phyloP scores from a whole-genome alignment of 1,284 basidiomycete genomes.

The Boletus smithii region DNA sequence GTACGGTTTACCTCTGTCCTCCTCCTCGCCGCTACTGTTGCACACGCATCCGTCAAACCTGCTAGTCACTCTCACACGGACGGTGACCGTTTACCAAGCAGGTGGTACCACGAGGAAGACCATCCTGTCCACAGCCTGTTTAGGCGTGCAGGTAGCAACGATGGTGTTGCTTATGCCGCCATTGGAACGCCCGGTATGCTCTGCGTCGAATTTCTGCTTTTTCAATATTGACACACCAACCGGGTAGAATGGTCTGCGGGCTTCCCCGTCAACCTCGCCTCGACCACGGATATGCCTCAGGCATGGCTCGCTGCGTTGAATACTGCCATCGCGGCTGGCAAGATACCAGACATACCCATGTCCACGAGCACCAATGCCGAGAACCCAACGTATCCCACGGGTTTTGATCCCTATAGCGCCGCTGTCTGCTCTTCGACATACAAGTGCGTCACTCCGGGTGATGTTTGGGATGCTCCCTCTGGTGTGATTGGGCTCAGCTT shows the following conservation, averaged over 20 bases:
- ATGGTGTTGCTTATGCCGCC: conserved; percentile 46
- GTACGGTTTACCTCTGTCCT: conserved; percentile 36
- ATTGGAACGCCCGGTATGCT: conserved; percentile 58
- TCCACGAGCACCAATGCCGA: conserved; percentile 40
- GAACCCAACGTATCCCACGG: conserved; percentile 56
- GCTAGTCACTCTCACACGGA: conserved; percentile 30
- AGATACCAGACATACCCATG: conserved; percentile 66
- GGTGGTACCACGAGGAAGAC: conserved; percentile 56
- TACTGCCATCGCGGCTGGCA: conserved; percentile 60
- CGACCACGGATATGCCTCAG: conserved; percentile 48
- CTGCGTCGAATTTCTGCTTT: neutral
- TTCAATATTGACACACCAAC: conserved; percentile 1
- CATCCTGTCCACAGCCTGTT: conserved; percentile 62
- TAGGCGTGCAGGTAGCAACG: conserved; percentile 42
- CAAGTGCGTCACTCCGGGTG: conserved; percentile 56
- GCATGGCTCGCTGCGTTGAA: conserved; percentile 68
- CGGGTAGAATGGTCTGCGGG: conserved; percentile 54
- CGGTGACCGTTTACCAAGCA: conserved; percentile 36
- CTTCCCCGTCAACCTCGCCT: conserved; percentile 47
- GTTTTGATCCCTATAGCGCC: conserved; percentile 48
- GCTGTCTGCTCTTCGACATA: conserved; percentile 65
- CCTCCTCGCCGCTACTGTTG: conserved; percentile 36
- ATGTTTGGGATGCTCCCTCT: conserved; percentile 70
- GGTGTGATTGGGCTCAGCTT: conserved; percentile 60
- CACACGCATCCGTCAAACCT: conserved; percentile 29